Conservation (phyloP, 1,284 basidiomycete genomes). For the Ganoderma boninense region DNA sequence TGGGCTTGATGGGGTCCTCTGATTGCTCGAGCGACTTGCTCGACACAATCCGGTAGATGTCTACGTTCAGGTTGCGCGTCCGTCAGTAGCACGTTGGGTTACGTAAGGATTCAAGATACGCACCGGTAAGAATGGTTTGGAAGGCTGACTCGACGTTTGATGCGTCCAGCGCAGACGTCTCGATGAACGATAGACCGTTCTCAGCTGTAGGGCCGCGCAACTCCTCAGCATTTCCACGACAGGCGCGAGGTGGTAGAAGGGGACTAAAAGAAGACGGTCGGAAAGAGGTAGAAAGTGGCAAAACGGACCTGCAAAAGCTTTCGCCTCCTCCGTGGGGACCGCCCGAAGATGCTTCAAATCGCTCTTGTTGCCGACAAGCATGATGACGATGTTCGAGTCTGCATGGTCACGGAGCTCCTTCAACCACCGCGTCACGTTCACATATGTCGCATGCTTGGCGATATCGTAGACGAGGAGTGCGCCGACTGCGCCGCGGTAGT, state of each 20-base stretch:
- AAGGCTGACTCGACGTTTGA: conserved; percentile 98
- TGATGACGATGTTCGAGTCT: conserved; percentile 93
- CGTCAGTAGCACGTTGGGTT: background rate
- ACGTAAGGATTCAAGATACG: conserved; percentile 38
- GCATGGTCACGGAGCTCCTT: conserved; percentile 97
- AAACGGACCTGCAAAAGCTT: conserved; percentile 80
- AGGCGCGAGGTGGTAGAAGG: background rate
- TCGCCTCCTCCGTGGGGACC: conserved; percentile 95
- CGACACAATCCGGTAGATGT: conserved; percentile 96
- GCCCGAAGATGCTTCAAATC: conserved; percentile 98
- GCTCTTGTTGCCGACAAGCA: conserved; percentile 96
- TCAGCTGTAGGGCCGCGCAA: conserved; percentile 53
- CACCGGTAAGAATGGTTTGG: conserved; percentile 96
- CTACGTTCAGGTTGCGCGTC: conserved; percentile 48
- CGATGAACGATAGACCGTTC: conserved; percentile 95
- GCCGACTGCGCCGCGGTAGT: conserved; percentile 98
- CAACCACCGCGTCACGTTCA: conserved; percentile 97
- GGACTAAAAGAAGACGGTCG: background rate
- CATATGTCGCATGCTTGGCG: conserved; percentile 95
- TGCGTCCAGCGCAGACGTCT: conserved; percentile 99
- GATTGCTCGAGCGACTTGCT: conserved; percentile 89
- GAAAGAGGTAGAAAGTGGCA: background rate
- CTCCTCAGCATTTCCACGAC: background rate
- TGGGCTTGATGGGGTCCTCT: conserved; percentile 73
- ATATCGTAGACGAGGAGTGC: conserved; percentile 94